phyloP scores from a whole-genome alignment of 805 yeast genomes.

The Zygosaccharomyces kombuchaensis region DNA sequence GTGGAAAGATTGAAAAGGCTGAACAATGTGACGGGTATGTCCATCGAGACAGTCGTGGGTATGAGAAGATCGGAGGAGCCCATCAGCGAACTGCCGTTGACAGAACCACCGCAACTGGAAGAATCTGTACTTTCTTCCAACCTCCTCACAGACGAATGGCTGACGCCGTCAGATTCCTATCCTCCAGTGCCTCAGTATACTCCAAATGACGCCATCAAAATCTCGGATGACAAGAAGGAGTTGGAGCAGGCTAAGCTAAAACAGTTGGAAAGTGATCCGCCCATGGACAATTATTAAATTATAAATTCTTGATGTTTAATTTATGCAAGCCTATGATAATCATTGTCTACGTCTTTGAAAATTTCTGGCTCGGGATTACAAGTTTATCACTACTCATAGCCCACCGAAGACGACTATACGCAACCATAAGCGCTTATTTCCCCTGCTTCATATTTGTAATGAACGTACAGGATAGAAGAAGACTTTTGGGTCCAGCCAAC shows the following conservation, averaged over 20 bases:
- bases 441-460: constrained; percentile 10
- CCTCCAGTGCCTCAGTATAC: constrained; percentile 25
- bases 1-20: constrained; percentile 74
- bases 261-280: constrained; percentile 42
- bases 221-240: constrained; percentile 39
- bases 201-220: constrained; percentile 13
- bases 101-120: constrained; percentile 1
- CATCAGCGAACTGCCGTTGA: not conserved
- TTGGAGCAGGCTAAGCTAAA: constrained; percentile 37
- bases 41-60: constrained; percentile 76
- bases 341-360: constrained; percentile 3
- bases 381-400: not conserved
- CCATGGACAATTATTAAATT: constrained; percentile 18
- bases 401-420: not conserved
- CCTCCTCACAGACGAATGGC: constrained; percentile 13
- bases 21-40: constrained; percentile 75
- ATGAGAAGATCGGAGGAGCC: constrained; percentile 47
- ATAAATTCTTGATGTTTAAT: not conserved
- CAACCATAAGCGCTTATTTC: not conserved
- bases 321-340: not conserved
- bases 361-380: not conserved
- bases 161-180: constrained; percentile 11
- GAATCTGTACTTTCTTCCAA: constrained; percentile 5
- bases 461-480: constrained; percentile 62
- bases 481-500: constrained; percentile 77